A percentile compares a stretch with the other conserved stretches of the same genome.
These are phyloP conservation scores for Aspergillus incahuasiensis DNA, from an alignment of 495 filamentous ascomycete genomes.

Conservation along the genomic window DNA sequence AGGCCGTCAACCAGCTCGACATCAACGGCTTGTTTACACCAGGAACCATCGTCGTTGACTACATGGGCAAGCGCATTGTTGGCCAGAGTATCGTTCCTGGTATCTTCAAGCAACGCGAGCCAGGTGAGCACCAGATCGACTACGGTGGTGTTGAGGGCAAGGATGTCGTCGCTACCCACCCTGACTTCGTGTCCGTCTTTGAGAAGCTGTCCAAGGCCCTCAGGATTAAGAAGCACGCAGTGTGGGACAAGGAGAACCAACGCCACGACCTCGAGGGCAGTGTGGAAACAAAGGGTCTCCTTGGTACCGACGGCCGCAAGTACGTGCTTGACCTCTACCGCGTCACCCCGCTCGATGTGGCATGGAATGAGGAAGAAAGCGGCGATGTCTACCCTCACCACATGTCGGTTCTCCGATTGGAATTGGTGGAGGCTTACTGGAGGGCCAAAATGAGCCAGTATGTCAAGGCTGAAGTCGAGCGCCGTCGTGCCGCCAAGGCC, in stretches of 20 bases:
- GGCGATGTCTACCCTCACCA: constrained; percentile 77
- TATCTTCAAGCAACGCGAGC: constrained; percentile 98
- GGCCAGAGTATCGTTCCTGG: constrained; percentile 98
- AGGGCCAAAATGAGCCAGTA: constrained; percentile 83
- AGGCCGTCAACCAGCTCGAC: constrained; percentile 93
- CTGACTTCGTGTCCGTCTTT: constrained; percentile 79
- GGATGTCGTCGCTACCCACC: constrained; percentile 85
- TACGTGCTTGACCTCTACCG: constrained; percentile 97
- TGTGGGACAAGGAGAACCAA: constrained; percentile 95
- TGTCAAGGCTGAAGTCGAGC: constrained; percentile 67
- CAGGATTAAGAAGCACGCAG: constrained; percentile 86
- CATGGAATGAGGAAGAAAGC: constrained; percentile 77
- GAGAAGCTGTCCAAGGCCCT: constrained; percentile 84
- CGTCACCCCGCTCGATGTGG: constrained; percentile 84
- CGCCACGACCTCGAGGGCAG: constrained; percentile 90
- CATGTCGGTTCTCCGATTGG: constrained; percentile 87
- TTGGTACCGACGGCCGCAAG: constrained; percentile 95
- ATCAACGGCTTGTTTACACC: constrained; percentile 91
- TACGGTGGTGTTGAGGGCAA: constrained; percentile 98
- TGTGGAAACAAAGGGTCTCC: constrained; percentile 94
- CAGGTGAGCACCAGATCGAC: constrained; percentile 96
- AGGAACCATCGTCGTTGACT: constrained; percentile 94
- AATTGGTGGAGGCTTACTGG: constrained; percentile 81
- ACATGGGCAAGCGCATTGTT: constrained; percentile 93
- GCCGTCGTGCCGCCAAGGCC: constrained; percentile 43